These are phyloP conservation scores for Xylaria sp. DNA, from an alignment of 2,329 filamentous ascomycete species.

Conservation along the genomic window DNA sequence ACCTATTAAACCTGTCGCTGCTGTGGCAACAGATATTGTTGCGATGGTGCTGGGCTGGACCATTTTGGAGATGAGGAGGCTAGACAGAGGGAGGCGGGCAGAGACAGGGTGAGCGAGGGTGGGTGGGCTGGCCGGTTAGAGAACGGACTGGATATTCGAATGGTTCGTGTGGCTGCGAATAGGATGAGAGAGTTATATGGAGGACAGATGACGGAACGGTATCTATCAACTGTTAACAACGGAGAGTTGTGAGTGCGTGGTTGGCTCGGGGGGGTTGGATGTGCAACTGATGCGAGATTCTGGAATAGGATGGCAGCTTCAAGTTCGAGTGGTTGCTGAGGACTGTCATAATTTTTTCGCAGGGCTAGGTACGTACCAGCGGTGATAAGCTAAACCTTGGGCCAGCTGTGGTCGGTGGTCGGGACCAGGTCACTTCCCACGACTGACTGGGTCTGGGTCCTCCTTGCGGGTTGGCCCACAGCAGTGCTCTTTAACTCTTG, in stretches of 20 bases:
- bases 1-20: constrained; percentile 66
- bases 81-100: background rate
- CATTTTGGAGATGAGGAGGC: constrained; percentile 40
- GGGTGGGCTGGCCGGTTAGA: background rate
- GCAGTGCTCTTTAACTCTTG: no score
- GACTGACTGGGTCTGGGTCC: no score
- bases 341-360: constrained; percentile 26
- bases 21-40: constrained; percentile 66
- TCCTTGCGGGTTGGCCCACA: no score
- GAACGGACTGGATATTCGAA: background rate
- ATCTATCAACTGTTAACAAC: background rate
- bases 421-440: background rate
- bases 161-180: background rate
- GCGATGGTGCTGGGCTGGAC: constrained; percentile 61
- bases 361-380: constrained; percentile 10
- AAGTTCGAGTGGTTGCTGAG: background rate
- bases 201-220: background rate
- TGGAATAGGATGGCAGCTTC: constrained; percentile 2
- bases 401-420: constrained; percentile 1
- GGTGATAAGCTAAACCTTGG: constrained; percentile 14
- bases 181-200: background rate
- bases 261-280: background rate
- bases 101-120: background rate
- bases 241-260: background rate
- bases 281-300: background rate